These are phyloP conservation scores for Kuraishia capsulata DNA, from an alignment of 805 yeast genomes.

Conservation along the genomic window DNA sequence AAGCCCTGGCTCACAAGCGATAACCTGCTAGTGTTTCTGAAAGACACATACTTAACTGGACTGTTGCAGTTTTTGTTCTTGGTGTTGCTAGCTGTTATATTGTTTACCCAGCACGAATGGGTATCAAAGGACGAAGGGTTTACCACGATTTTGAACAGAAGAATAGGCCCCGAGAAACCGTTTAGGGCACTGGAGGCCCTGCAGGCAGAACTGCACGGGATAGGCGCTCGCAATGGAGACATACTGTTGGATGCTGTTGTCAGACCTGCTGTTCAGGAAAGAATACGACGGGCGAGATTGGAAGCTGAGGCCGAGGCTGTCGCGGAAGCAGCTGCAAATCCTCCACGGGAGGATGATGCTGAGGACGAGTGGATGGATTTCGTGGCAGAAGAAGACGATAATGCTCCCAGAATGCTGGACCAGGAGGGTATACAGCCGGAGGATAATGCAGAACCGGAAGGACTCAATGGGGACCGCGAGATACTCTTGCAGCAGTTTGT, in stretches of 20 bases:
- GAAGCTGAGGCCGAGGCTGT: too few relatives aligned
- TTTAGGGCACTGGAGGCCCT: constrained; percentile 17
- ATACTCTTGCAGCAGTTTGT: too few relatives aligned
- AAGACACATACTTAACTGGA: constrained; percentile 3
- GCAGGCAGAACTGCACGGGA: too few relatives aligned
- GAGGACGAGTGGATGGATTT: constrained; percentile 5
- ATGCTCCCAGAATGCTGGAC: too few relatives aligned
- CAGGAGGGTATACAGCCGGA: too few relatives aligned
- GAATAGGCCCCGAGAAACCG: constrained; percentile 42
- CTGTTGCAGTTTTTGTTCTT: constrained; percentile 29
- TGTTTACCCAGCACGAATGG: constrained; percentile 60
- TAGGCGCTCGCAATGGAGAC: too few relatives aligned
- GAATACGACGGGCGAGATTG: constrained; percentile 1
- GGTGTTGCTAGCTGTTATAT: constrained; percentile 30
- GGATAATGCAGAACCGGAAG: too few relatives aligned
- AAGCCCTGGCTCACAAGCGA: background rate
- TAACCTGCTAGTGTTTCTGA: background rate
- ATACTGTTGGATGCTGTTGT: background rate
- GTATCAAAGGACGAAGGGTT: constrained; percentile 66
- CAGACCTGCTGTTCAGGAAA: background rate
- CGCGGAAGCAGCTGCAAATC: too few relatives aligned
- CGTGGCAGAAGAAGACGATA: too few relatives aligned
- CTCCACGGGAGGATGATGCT: too few relatives aligned
- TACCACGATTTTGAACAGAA: constrained; percentile 42
- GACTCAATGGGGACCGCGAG: too few relatives aligned